phyloP scores from a whole-genome alignment of 495 filamentous ascomycete species.

The Umbilicaria muhlenbergii region DNA sequence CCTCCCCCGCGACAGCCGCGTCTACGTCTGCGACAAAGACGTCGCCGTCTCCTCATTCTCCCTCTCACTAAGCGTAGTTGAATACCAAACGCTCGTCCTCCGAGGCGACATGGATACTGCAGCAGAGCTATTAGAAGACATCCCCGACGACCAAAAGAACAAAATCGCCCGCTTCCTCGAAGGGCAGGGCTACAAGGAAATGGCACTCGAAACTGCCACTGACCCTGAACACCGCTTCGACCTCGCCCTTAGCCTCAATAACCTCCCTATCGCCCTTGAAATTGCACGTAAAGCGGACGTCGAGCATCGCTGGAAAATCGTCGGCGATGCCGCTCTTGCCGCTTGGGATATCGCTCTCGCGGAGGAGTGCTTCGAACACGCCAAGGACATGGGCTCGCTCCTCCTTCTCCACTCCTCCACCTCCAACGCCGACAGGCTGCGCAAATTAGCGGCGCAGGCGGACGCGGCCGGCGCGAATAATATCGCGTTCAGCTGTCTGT shows the following conservation, averaged over 20 bases:
- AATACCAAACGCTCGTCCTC: constrained; percentile 93
- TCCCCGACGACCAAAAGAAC: constrained; percentile 83
- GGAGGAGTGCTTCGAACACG: constrained; percentile 79
- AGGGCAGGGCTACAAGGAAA: constrained; percentile 89
- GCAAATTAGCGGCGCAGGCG: constrained; percentile 55
- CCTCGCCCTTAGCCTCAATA: constrained; percentile 66
- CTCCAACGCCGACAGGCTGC: constrained; percentile 56
- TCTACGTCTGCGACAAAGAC: constrained; percentile 93
- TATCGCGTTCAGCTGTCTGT: constrained; percentile 77
- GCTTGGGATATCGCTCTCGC: constrained; percentile 80
- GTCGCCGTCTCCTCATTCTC: constrained; percentile 80
- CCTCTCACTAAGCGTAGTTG: constrained; percentile 83
- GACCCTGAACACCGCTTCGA: constrained; percentile 97
- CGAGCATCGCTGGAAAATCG: constrained; percentile 95
- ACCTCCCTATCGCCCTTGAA: constrained; percentile 68
- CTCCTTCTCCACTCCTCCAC: constrained; percentile 77
- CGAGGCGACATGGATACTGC: constrained; percentile 91
- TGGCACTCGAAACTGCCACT: constrained; percentile 89
- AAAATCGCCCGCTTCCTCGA: constrained; percentile 97
- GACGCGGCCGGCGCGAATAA: constrained; percentile 68
- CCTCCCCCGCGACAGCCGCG: constrained; percentile 77
- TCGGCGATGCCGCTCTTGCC: constrained; percentile 78
- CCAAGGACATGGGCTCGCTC: constrained; percentile 78
- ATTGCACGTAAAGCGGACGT: constrained; percentile 71
- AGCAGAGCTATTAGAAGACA: constrained; percentile 62